Percentiles rank a stretch among this genome's conserved stretches.
phyloP scores from a whole-genome alignment of 306 rosid species.

The Aeschynomene evenia region DNA sequence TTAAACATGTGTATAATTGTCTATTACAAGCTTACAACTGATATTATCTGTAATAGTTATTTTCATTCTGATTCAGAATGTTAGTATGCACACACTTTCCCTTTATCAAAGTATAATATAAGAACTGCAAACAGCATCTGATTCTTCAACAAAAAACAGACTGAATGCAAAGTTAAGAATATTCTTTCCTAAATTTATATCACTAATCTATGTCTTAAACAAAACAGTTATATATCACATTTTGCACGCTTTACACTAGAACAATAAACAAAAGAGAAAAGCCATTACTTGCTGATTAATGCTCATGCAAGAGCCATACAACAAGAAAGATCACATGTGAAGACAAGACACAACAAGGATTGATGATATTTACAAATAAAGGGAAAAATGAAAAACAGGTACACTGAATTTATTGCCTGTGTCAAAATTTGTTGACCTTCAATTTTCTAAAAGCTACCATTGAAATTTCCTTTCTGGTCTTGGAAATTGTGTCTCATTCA shows the following conservation, averaged over 20 bases:
- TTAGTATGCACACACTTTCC: not conserved
- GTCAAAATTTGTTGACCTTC: constrained; percentile 1
- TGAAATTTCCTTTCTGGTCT: not conserved
- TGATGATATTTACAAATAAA: not conserved
- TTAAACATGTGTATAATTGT: not conserved
- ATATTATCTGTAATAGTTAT: not conserved
- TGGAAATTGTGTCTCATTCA: not conserved
- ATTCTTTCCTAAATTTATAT: not conserved
- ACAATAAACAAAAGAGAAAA: not conserved
- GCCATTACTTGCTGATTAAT: not conserved
- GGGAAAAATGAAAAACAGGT: not conserved
- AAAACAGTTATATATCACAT: not conserved
- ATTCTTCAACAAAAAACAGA: not conserved
- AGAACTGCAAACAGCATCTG: not conserved
- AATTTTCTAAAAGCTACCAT: constrained; percentile 21
- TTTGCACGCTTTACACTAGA: not conserved
- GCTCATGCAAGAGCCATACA: not conserved
- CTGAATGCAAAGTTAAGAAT: not conserved
- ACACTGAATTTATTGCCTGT: not conserved
- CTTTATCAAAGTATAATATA: not conserved
- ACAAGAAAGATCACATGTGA: not conserved
- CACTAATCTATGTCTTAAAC: not conserved
- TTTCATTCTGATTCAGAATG: constrained; percentile 22
- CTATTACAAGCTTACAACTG: constrained; percentile 20
- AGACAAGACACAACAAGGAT: not conserved